These are phyloP conservation scores for Crithidia bombi DNA, from an alignment of 208 protist genomes.

Conservation along the genomic window DNA sequence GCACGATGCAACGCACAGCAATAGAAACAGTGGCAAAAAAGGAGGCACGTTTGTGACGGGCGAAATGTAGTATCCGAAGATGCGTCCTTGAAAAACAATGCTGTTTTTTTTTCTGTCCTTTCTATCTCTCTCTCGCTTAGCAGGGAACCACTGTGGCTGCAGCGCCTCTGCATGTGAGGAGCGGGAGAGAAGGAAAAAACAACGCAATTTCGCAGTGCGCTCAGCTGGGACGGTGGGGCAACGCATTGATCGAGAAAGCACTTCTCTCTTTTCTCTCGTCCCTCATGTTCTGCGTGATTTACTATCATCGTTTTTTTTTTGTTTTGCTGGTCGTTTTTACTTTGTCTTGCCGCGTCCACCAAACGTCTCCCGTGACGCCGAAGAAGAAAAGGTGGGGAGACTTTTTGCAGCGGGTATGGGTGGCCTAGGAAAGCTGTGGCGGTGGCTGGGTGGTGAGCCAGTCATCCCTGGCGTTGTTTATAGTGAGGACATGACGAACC, in stretches of 20 bases:
- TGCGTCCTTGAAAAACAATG: not conserved
- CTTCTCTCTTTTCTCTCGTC: no score
- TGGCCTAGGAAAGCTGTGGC: constrained; percentile 24
- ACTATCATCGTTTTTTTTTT: not conserved
- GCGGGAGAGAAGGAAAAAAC: no score
- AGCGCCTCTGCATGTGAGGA: no score
- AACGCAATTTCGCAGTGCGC: no score
- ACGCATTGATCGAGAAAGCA: no score
- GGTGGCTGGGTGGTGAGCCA: constrained; percentile 43
- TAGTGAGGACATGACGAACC: constrained; percentile 57
- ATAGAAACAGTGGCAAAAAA: not conserved
- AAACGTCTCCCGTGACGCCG: no score
- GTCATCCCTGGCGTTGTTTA: constrained; percentile 80
- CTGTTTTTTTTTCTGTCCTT: not conserved
- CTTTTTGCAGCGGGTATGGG: constrained; percentile 3
- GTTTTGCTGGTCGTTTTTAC: not conserved
- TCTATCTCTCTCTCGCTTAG: not conserved
- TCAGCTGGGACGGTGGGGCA: no score
- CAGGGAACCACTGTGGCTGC: no score
- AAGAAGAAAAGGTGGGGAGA: not conserved
- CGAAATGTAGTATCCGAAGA: no score
- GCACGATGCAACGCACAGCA: no score
- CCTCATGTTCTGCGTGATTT: not conserved
- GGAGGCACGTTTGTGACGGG: not conserved
- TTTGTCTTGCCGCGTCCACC: no score